These are phyloP conservation scores for Ustulina deusta DNA, from an alignment of 2,329 filamentous ascomycete species.

Conservation along the genomic window DNA sequence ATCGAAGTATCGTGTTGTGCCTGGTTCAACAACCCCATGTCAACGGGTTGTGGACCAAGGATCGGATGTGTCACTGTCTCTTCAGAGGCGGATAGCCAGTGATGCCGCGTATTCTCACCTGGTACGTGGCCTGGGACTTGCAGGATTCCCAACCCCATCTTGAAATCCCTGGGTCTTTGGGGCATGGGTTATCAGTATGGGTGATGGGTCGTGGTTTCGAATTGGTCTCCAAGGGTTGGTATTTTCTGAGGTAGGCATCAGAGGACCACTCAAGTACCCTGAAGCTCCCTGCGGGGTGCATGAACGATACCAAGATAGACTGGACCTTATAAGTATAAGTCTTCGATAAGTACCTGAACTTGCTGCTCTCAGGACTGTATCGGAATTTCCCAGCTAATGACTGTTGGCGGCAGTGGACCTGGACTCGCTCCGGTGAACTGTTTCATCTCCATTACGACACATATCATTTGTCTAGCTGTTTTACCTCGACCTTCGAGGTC, in stretches of 20 bases:
- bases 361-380: constrained; percentile 10
- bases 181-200: constrained; percentile 18
- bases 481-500: neutral
- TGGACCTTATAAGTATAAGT: constrained; percentile 6
- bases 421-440: neutral
- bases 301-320: constrained; percentile 17
- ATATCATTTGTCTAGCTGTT: constrained; percentile 2
- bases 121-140: constrained; percentile 79
- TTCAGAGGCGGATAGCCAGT: neutral
- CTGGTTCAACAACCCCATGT: constrained; percentile 51
- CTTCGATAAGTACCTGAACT: neutral
- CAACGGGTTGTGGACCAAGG: constrained; percentile 2
- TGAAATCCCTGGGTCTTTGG: constrained; percentile 23
- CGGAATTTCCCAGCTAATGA: neutral
- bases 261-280: constrained; percentile 5
- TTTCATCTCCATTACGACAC: constrained; percentile 21
- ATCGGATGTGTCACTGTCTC: neutral
- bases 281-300: constrained; percentile 33
- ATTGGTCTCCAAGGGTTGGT: constrained; percentile 4
- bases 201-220: constrained; percentile 17
- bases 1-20: constrained; percentile 74
- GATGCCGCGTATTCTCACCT: constrained; percentile 61
- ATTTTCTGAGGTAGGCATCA: constrained; percentile 4
- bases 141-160: constrained; percentile 79
- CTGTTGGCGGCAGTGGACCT: neutral